A percentile compares a stretch with the other conserved stretches of the same genome.
Conservation (phyloP, 352 stramenopile species). For the Pythium scleroteichum region DNA sequence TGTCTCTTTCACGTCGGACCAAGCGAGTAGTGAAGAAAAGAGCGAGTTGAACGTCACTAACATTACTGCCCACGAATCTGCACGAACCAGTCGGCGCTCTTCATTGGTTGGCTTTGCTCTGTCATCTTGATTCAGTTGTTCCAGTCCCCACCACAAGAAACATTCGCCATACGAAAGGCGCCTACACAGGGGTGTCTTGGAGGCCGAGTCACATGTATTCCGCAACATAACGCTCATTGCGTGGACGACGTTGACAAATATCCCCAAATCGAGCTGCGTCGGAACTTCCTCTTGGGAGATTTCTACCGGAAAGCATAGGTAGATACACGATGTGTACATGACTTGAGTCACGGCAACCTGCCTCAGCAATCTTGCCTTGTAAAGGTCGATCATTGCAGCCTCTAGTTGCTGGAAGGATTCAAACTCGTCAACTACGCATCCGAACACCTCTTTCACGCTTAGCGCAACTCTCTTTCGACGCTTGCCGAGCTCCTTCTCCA, state of each 20-base stretch:
- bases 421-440: slow-evolving; percentile 25
- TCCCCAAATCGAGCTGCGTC: neutral
- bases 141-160: slow-evolving; percentile 38
- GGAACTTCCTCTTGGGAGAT: slow-evolving; percentile 12
- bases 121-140: slow-evolving; percentile 7
- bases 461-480: slow-evolving; percentile 32
- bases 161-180: slow-evolving; percentile 30
- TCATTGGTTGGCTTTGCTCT: neutral
- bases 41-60: slow-evolving; percentile 36
- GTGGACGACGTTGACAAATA: slow-evolving; percentile 22
- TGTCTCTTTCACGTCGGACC: slow-evolving; percentile 25
- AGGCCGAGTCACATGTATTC: slow-evolving; percentile 27
- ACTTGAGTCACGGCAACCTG: slow-evolving; percentile 22
- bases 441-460: slow-evolving; percentile 34
- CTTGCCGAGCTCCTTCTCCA: slow-evolving; percentile 41
- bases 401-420: slow-evolving; percentile 22
- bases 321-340: slow-evolving; percentile 31
- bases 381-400: slow-evolving; percentile 6
- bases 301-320: slow-evolving; percentile 39
- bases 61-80: slow-evolving; percentile 30
- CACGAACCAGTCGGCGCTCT: slow-evolving; percentile 3
- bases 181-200: slow-evolving; percentile 23
- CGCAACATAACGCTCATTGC: slow-evolving; percentile 34
- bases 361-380: slow-evolving; percentile 24
- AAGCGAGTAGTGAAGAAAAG: slow-evolving; percentile 30